Evolutionary conservation across 2,329 filamentous ascomycete species (phyloP).

Genomic region (Exophiala spinifera): DNA sequence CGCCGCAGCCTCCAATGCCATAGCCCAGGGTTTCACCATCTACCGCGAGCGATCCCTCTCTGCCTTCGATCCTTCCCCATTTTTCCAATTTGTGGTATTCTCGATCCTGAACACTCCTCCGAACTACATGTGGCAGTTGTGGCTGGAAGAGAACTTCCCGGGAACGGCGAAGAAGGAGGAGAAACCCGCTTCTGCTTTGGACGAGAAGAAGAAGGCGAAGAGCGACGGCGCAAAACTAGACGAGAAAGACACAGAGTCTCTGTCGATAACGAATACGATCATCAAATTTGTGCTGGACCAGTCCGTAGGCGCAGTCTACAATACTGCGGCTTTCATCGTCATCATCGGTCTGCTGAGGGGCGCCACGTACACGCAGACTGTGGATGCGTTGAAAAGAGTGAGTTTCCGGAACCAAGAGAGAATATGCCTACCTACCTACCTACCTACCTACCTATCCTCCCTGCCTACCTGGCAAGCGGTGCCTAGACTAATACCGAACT

Average conservation of each 20-base stretch:
- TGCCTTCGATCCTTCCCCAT: conserved; percentile 46
- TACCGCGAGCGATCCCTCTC: conserved; percentile 40
- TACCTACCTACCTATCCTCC: too few species aligned
- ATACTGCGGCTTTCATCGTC: conserved; percentile 56
- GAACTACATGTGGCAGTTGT: conserved; percentile 83
- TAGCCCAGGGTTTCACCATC: conserved; percentile 68
- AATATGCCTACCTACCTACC: too few species aligned
- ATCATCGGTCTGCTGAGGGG: conserved; percentile 53
- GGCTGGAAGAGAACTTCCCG: conserved; percentile 71
- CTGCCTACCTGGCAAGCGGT: too few species aligned
- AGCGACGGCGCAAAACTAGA: conserved; percentile 45
- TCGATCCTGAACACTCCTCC: conserved; percentile 70
- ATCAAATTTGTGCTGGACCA: conserved; percentile 51
- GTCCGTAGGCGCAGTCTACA: conserved; percentile 54
- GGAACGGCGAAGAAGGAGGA: conserved; percentile 37
- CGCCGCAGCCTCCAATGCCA: conserved; percentile 65
- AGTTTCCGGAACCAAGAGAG: too few species aligned
- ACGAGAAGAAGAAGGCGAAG: conserved; percentile 49
- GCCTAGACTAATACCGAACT: conserved; percentile 35
- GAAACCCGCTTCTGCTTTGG: conserved; percentile 42
- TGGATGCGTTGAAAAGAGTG: conserved; percentile 37
- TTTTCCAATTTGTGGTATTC: conserved; percentile 71
- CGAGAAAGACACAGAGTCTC: conserved; percentile 16
- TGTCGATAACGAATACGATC: conserved; percentile 30
- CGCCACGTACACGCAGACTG: conserved; percentile 32